A percentile compares a stretch with the other conserved stretches of the same genome.
Evolutionary conservation across 495 filamentous ascomycete genomes (phyloP).

Genomic region (Letharia columbiana): DNA sequence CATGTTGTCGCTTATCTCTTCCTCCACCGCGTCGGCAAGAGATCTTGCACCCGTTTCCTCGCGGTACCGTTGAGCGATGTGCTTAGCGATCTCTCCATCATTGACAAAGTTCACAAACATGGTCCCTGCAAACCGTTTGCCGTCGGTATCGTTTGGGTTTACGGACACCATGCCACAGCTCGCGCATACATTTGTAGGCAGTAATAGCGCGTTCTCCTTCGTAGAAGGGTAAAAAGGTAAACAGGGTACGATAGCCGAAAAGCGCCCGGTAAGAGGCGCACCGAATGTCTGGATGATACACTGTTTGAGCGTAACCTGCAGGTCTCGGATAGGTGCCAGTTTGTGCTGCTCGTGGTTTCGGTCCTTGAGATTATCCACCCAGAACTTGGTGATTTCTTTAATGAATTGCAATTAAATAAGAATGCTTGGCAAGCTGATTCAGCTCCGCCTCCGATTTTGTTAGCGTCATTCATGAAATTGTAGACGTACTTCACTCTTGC

Average conservation of each 20-base stretch:
- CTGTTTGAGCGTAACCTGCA: constrained; percentile 1
- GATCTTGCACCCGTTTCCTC: constrained; percentile 20
- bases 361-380: constrained; percentile 2
- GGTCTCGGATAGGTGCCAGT: background rate
- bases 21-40: constrained; percentile 10
- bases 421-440: too few relatives aligned
- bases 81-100: constrained; percentile 13
- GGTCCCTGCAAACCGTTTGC: constrained; percentile 10
- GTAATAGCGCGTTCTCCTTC: constrained; percentile 18
- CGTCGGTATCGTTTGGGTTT: constrained; percentile 11
- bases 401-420: too few relatives aligned
- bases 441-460: too few relatives aligned
- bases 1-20: constrained; percentile 3
- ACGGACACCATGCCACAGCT: constrained; percentile 10
- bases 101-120: constrained; percentile 15
- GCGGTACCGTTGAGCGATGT: constrained; percentile 7
- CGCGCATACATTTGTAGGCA: constrained; percentile 24
- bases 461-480: too few relatives aligned
- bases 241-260: constrained; percentile 18
- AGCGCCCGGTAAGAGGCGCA: constrained; percentile 16
- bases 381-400: constrained; percentile 19
- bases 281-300: constrained; percentile 10
- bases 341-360: background rate
- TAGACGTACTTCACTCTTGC: too few relatives aligned
- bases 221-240: constrained; percentile 22